These are phyloP conservation scores for Nicotiana obtusifolia DNA, from an alignment of 257 asterid species.

Conservation along the genomic window DNA sequence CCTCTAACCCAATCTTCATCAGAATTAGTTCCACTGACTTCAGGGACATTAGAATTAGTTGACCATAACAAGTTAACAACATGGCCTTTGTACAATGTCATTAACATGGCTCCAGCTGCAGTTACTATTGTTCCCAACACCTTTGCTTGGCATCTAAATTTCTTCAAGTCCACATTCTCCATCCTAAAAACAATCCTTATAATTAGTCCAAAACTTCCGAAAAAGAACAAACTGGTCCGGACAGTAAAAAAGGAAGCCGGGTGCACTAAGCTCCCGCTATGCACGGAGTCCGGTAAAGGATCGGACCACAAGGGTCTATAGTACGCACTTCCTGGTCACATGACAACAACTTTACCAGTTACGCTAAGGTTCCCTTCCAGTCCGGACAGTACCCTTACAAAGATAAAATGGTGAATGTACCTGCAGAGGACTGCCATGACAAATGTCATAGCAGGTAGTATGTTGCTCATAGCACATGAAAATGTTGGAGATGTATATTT, in stretches of 20 bases:
- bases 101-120: slow-evolving; percentile 74
- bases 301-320: too few relatives aligned
- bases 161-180: slow-evolving; percentile 66
- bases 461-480: slow-evolving; percentile 90
- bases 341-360: too few relatives aligned
- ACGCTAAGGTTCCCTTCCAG: too few relatives aligned
- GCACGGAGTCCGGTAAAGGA: too few relatives aligned
- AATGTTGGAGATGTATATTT: slow-evolving; percentile 85
- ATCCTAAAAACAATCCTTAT: slow-evolving; percentile 27
- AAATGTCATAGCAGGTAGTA: slow-evolving; percentile 91
- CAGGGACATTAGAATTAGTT: slow-evolving; percentile 5
- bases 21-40: neutral
- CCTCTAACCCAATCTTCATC: slow-evolving; percentile 89
- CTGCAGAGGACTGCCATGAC: slow-evolving; percentile 72
- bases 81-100: slow-evolving; percentile 89
- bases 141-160: slow-evolving; percentile 68
- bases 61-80: slow-evolving; percentile 64
- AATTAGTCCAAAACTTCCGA: neutral
- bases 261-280: too few relatives aligned
- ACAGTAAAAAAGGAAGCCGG: neutral
- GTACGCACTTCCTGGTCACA: too few relatives aligned
- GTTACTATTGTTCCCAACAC: slow-evolving; percentile 65
- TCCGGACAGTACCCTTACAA: too few relatives aligned
- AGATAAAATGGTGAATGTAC: slow-evolving; percentile 14
- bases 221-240: neutral